Evolutionary conservation across 805 yeast species (phyloP).

Genomic region (Ogataea zsoltii): DNA sequence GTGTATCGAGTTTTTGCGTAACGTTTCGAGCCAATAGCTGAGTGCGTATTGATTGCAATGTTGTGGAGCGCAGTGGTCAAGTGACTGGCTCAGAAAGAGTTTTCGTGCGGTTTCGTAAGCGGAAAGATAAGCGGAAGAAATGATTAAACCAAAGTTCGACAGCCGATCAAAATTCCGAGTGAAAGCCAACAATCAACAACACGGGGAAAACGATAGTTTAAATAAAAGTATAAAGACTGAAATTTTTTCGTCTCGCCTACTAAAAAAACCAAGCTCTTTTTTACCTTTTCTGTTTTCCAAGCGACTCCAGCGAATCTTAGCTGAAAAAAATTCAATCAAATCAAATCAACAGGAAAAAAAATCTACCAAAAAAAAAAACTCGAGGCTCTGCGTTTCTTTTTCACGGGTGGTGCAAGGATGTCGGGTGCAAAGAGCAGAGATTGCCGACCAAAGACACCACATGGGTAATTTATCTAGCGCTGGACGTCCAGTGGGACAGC

Average conservation of each 20-base stretch:
- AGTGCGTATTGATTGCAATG: constrained; percentile 18
- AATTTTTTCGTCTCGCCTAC: constrained; percentile 5
- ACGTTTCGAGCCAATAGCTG: too few species aligned
- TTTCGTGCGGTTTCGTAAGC: too few species aligned
- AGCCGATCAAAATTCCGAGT: background rate
- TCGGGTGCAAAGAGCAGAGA: background rate
- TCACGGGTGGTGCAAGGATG: constrained; percentile 3
- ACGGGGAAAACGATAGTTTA: constrained; percentile 2
- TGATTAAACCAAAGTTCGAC: background rate
- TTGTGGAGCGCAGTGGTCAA: background rate
- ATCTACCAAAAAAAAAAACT: constrained; percentile 4
- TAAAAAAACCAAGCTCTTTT: constrained; percentile 3
- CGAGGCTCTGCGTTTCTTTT: background rate
- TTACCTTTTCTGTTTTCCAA: constrained; percentile 6
- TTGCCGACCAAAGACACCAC: background rate
- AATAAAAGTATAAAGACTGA: constrained; percentile 2
- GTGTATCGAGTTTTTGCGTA: background rate
- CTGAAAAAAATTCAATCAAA: constrained; percentile 10
- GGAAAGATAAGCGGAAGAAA: too few species aligned
- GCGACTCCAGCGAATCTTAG: constrained; percentile 6
- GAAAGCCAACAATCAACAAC: background rate
- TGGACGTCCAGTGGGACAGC: too few species aligned
- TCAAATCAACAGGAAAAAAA: constrained; percentile 4
- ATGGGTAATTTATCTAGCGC: too few species aligned
- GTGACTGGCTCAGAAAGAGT: background rate